A percentile compares a stretch with the other conserved stretches of the same genome.
phyloP scores from a whole-genome alignment of 306 rosid genomes.

The Fagus sylvatica region DNA sequence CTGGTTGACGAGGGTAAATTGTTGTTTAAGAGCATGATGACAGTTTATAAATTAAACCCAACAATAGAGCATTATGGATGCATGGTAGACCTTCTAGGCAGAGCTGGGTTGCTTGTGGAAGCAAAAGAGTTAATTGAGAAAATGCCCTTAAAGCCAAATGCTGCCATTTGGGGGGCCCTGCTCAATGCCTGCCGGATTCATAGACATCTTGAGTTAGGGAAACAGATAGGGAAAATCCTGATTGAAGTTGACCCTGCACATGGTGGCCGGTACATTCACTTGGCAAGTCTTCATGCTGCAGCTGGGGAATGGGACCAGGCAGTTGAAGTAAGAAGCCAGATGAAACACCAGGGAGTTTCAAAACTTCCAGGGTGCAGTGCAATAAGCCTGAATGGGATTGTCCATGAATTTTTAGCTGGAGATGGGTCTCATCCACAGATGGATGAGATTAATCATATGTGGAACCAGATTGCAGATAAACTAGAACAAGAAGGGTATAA shows the following conservation, averaged over 20 bases:
- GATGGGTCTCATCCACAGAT: slow-evolving; percentile 35
- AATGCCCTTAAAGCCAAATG: slow-evolving; percentile 58
- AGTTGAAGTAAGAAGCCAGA: slow-evolving; percentile 46
- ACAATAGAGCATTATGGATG: slow-evolving; percentile 57
- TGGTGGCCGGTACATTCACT: slow-evolving; percentile 50
- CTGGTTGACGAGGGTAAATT: slow-evolving; percentile 49
- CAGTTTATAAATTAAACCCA: slow-evolving; percentile 42
- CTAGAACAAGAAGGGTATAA: slow-evolving; percentile 20
- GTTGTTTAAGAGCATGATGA: slow-evolving; percentile 40
- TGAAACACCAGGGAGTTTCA: slow-evolving; percentile 39
- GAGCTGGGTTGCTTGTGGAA: slow-evolving; percentile 52
- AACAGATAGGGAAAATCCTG: slow-evolving; percentile 46
- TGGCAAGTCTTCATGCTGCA: slow-evolving; percentile 52
- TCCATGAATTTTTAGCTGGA: slow-evolving; percentile 54
- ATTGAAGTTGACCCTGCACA: slow-evolving; percentile 50
- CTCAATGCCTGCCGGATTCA: slow-evolving; percentile 52
- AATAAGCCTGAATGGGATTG: slow-evolving; percentile 49
- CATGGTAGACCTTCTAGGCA: slow-evolving; percentile 63
- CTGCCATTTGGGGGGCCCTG: slow-evolving; percentile 60
- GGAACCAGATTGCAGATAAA: slow-evolving; percentile 31
- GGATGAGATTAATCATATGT: slow-evolving; percentile 35
- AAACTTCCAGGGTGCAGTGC: slow-evolving; percentile 54
- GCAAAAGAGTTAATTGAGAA: slow-evolving; percentile 48
- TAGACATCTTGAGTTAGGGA: slow-evolving; percentile 48
- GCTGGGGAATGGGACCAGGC: slow-evolving; percentile 56